Percentiles rank a stretch among this genome's conserved stretches.
These are phyloP conservation scores for Blastomyces parvus DNA, from an alignment of 2,329 filamentous ascomycete species.

Conservation along the genomic window DNA sequence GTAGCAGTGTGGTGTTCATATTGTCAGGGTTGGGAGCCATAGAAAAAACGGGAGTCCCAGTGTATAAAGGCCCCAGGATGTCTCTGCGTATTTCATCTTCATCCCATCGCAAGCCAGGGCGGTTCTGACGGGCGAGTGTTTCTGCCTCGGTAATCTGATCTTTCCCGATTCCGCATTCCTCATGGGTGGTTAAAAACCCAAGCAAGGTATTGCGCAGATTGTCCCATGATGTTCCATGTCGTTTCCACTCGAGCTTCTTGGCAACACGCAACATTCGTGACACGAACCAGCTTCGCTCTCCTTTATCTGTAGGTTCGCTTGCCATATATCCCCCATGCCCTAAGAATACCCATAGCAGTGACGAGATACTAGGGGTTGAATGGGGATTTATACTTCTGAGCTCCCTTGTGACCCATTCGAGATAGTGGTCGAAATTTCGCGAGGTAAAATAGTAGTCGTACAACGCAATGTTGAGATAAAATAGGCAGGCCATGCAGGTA, in stretches of 20 bases:
- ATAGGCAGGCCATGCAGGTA: constrained; percentile 24
- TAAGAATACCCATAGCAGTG: constrained; percentile 26
- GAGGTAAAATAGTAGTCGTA: constrained; percentile 22
- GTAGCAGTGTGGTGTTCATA: background rate
- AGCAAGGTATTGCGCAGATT: constrained; percentile 21
- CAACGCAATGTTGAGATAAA: constrained; percentile 24
- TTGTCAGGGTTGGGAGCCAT: background rate
- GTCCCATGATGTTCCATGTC: constrained; percentile 23
- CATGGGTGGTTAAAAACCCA: constrained; percentile 22
- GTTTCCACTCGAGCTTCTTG: constrained; percentile 26
- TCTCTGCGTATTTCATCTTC: constrained; percentile 23
- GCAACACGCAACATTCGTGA: constrained; percentile 26
- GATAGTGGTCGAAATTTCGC: constrained; percentile 22
- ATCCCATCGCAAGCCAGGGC: constrained; percentile 19
- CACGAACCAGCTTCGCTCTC: constrained; percentile 26
- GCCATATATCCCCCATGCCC: constrained; percentile 23
- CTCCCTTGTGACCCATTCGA: constrained; percentile 23
- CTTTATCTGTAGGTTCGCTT: constrained; percentile 18
- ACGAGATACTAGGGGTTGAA: constrained; percentile 23
- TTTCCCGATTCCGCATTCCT: constrained; percentile 24
- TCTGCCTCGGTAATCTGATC: constrained; percentile 18
- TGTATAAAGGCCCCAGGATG: constrained; percentile 19
- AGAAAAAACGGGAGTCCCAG: constrained; percentile 11
- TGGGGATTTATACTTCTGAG: constrained; percentile 20
- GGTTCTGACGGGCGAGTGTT: constrained; percentile 19